These are phyloP conservation scores for Daldinia decipiens DNA, from an alignment of 495 filamentous ascomycete genomes.

Conservation along the genomic window DNA sequence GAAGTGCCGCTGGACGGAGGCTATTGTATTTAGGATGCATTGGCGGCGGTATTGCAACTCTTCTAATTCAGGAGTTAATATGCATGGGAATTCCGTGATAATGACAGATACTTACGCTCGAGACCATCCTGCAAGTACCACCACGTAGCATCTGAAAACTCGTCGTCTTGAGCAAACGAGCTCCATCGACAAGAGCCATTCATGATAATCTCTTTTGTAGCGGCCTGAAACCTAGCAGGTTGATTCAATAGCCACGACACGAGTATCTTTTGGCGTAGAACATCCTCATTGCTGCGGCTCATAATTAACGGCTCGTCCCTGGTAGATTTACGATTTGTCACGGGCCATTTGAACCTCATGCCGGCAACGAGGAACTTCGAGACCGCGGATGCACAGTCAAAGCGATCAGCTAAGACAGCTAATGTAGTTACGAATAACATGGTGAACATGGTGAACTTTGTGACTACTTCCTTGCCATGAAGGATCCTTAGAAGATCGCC, in stretches of 20 bases:
- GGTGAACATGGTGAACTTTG: conserved; percentile 58
- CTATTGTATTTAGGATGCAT: conserved; percentile 77
- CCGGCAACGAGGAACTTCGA: conserved; percentile 54
- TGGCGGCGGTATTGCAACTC: conserved; percentile 77
- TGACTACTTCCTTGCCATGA: conserved; percentile 56
- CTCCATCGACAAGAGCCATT: conserved; percentile 73
- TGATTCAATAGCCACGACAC: conserved; percentile 68
- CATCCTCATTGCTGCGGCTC: conserved; percentile 60
- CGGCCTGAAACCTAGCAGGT: conserved; percentile 59
- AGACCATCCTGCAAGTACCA: conserved; percentile 77
- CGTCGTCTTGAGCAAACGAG: conserved; percentile 52
- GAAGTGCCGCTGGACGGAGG: conserved; percentile 79
- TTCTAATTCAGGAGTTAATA: conserved; percentile 56
- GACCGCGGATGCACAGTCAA: conserved; percentile 63
- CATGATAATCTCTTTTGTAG: conserved; percentile 70
- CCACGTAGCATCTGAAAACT: conserved; percentile 64
- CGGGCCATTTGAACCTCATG: conserved; percentile 59
- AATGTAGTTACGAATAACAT: conserved; percentile 69
- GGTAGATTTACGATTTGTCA: conserved; percentile 50
- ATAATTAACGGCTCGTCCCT: conserved; percentile 53
- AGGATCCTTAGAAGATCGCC: conserved; percentile 67
- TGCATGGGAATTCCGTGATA: not conserved
- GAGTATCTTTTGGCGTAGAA: conserved; percentile 70
- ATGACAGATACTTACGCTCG: conserved; percentile 68
- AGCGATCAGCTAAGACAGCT: conserved; percentile 72